Evolutionary conservation across 257 asterid species (phyloP).

Genomic region (Verbascum thapsus): DNA sequence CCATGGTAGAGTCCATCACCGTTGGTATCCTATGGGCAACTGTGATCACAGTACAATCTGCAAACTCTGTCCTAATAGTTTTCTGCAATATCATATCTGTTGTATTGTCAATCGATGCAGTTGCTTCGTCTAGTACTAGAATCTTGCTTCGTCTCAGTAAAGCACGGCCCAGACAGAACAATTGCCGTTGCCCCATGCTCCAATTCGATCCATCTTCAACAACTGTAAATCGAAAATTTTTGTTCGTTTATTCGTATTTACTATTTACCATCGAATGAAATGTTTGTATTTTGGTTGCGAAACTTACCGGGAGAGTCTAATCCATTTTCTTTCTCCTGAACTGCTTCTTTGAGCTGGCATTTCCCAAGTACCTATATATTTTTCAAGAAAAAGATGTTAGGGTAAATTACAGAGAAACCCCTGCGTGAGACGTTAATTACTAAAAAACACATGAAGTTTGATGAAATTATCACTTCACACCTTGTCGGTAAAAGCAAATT

Average conservation of each 20-base stretch:
- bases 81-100: slow-evolving; percentile 89
- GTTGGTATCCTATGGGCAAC: slow-evolving; percentile 97
- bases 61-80: slow-evolving; percentile 76
- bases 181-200: slow-evolving; percentile 96
- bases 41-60: slow-evolving; percentile 83
- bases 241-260: background rate
- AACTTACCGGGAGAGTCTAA: slow-evolving; percentile 76
- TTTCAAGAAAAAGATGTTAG: slow-evolving; percentile 12
- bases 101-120: slow-evolving; percentile 92
- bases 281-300: background rate
- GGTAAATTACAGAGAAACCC: no score
- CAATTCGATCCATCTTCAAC: slow-evolving; percentile 95
- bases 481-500: no score
- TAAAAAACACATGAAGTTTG: no score
- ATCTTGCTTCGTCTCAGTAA: slow-evolving; percentile 77
- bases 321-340: slow-evolving; percentile 77
- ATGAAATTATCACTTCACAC: no score
- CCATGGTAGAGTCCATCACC: slow-evolving; percentile 94
- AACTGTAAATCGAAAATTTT: slow-evolving; percentile 45
- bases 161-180: slow-evolving; percentile 91
- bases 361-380: slow-evolving; percentile 68
- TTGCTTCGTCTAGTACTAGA: slow-evolving; percentile 91
- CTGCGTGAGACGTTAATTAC: no score
- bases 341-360: slow-evolving; percentile 85
- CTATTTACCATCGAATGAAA: background rate